A percentile compares a stretch with the other conserved stretches of the same genome.
These are phyloP conservation scores for Clitopilus passeckerianus DNA, from an alignment of 768 basidiomycete species.

Conservation along the genomic window DNA sequence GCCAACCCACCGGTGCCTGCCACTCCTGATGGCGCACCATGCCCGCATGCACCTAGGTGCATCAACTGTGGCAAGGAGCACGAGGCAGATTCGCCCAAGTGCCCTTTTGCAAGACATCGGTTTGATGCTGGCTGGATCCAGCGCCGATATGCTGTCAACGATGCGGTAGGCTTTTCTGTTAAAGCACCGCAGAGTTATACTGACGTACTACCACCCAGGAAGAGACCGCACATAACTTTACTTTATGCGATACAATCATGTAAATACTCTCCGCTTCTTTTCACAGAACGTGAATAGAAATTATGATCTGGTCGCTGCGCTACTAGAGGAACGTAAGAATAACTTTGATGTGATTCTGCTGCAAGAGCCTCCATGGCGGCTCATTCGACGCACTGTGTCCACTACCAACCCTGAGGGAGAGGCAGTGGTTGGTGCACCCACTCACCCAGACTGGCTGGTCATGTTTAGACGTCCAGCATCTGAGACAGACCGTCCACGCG, in stretches of 20 bases:
- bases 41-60: background rate
- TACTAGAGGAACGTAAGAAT: background rate
- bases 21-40: background rate
- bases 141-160: background rate
- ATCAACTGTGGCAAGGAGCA: background rate
- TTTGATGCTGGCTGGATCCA: background rate
- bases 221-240: background rate
- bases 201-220: background rate
- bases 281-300: constrained; percentile 1
- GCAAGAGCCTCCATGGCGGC: background rate
- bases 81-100: background rate
- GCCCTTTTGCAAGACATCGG: background rate
- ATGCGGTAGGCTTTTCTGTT: background rate
- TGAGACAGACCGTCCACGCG: background rate
- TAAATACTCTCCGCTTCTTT: background rate
- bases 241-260: background rate
- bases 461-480: background rate
- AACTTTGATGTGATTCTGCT: background rate
- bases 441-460: background rate
- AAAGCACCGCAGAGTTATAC: background rate
- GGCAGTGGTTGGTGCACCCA: background rate
- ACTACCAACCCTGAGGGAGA: background rate
- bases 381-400: background rate
- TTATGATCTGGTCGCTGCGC: background rate
- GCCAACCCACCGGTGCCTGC: background rate